phyloP scores from a whole-genome alignment of 2,329 filamentous ascomycete genomes.

The Ophioceras dolichostomum region DNA sequence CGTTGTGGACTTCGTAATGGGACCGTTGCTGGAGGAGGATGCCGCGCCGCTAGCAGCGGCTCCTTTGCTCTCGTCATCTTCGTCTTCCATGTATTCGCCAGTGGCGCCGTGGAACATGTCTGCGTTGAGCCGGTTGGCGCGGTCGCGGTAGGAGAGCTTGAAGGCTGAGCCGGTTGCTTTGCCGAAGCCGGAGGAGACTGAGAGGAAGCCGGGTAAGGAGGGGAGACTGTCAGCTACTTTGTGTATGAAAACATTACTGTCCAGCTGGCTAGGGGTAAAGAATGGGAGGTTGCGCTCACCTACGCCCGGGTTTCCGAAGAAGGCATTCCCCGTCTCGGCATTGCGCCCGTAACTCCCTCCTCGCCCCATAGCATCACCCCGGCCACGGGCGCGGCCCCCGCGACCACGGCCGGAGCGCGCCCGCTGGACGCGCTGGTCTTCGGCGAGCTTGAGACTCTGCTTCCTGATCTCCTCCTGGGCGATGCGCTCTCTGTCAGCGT shows the following conservation, averaged over 20 bases:
- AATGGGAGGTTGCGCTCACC: too few relatives aligned
- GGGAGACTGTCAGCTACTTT: too few relatives aligned
- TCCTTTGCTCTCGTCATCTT: conserved; percentile 29
- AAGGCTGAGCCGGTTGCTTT: not conserved
- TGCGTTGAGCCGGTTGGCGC: conserved; percentile 41
- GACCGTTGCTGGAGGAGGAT: conserved; percentile 8
- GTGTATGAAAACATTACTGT: too few relatives aligned
- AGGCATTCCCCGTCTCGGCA: conserved; percentile 19
- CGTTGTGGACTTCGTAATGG: conserved; percentile 3
- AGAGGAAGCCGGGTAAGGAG: not conserved
- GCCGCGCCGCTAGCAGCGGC: conserved; percentile 19
- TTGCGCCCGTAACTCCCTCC: conserved; percentile 14
- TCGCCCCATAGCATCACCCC: conserved; percentile 15
- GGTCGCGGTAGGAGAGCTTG: conserved; percentile 16
- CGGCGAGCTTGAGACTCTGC: conserved; percentile 15
- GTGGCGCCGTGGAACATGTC: conserved; percentile 37
- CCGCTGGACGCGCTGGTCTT: conserved; percentile 16
- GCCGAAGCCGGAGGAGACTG: conserved; percentile 2
- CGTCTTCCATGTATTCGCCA: conserved; percentile 24
- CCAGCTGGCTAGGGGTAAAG: too few relatives aligned
- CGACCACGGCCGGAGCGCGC: conserved; percentile 13
- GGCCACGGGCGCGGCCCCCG: conserved; percentile 11
- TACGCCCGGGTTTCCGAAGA: conserved; percentile 18
- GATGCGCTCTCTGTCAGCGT: conserved; percentile 21
- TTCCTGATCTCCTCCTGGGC: conserved; percentile 20